These are phyloP conservation scores for Stephania cephalantha DNA, from an alignment of 164 flowering plant genomes.

Conservation along the genomic window DNA sequence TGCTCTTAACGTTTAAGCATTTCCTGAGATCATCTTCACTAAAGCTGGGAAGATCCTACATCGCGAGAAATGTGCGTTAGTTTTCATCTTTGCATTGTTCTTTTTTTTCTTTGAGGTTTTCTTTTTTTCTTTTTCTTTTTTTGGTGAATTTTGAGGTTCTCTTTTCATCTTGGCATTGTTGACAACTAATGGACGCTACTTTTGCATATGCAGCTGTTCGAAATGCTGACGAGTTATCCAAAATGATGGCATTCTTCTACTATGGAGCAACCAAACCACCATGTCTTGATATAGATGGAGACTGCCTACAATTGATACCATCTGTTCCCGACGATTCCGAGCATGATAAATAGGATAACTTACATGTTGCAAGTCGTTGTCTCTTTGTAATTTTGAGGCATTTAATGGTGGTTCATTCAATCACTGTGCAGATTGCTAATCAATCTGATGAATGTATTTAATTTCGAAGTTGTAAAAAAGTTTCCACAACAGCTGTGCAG, in stretches of 20 bases:
- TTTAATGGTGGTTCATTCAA: too few relatives aligned
- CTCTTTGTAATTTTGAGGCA: too few relatives aligned
- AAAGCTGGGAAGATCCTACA: slow-evolving; percentile 86
- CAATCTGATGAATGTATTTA: too few relatives aligned
- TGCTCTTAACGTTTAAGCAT: slow-evolving; percentile 62
- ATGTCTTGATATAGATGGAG: slow-evolving; percentile 33
- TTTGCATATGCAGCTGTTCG: slow-evolving; percentile 34
- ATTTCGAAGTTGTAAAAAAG: too few relatives aligned
- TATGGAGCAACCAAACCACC: slow-evolving; percentile 84
- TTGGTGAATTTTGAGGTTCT: too few relatives aligned
- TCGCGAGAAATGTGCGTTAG: slow-evolving; percentile 65
- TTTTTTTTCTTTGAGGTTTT: not conserved
- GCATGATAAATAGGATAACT: not conserved
- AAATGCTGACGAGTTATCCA: slow-evolving; percentile 81
- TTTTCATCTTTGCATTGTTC: not conserved
- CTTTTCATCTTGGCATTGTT: not conserved
- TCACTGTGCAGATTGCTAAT: too few relatives aligned
- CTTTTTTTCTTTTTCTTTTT: not conserved
- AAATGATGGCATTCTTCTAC: slow-evolving; percentile 91
- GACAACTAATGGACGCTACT: not conserved
- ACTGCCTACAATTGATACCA: slow-evolving; percentile 56
- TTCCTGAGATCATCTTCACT: slow-evolving; percentile 81
- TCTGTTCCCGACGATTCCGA: slow-evolving; percentile 19
- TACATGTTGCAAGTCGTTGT: too few relatives aligned
- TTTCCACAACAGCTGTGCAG: too few relatives aligned